These are phyloP conservation scores for Hemisphaericaspora nanyangensis DNA, from an alignment of 805 yeast genomes.

Conservation along the genomic window DNA sequence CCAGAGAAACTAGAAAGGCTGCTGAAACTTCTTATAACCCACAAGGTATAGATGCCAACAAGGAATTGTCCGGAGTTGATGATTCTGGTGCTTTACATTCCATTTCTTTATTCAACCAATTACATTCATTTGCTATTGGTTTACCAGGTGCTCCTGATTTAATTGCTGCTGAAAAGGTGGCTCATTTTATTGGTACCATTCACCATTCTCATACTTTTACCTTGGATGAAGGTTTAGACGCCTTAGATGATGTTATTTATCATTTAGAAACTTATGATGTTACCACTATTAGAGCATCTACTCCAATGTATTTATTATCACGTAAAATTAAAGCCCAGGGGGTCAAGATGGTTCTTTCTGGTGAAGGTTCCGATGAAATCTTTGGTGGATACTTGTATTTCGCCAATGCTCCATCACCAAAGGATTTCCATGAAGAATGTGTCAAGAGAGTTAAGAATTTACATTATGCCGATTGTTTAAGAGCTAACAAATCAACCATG, in stretches of 20 bases:
- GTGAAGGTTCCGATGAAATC: constrained; percentile 99
- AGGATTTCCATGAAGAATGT: constrained; percentile 93
- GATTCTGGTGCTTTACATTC: constrained; percentile 79
- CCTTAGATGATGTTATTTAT: constrained; percentile 88
- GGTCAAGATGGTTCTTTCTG: constrained; percentile 97
- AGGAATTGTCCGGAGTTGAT: constrained; percentile 88
- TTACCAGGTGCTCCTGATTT: constrained; percentile 97
- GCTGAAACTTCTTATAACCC: constrained; percentile 34
- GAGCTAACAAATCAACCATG: constrained; percentile 99
- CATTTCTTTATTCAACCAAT: constrained; percentile 56
- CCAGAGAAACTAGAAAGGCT: constrained; percentile 88
- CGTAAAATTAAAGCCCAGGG: constrained; percentile 99
- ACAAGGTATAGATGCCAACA: constrained; percentile 57
- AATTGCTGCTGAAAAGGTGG: constrained; percentile 93
- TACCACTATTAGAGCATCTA: constrained; percentile 97
- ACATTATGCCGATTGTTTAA: constrained; percentile 93
- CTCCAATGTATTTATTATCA: constrained; percentile 95
- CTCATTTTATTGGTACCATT: constrained; percentile 90
- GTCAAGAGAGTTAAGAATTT: constrained; percentile 95
- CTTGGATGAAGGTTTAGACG: constrained; percentile 93
- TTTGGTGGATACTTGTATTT: constrained; percentile 98
- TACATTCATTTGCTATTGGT: constrained; percentile 97
- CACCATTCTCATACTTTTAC: constrained; percentile 99
- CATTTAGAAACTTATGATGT: constrained; percentile 98
- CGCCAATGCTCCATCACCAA: constrained; percentile 91